phyloP scores from a whole-genome alignment of 2,329 filamentous ascomycete species.

The Lizonia empirigonia region DNA sequence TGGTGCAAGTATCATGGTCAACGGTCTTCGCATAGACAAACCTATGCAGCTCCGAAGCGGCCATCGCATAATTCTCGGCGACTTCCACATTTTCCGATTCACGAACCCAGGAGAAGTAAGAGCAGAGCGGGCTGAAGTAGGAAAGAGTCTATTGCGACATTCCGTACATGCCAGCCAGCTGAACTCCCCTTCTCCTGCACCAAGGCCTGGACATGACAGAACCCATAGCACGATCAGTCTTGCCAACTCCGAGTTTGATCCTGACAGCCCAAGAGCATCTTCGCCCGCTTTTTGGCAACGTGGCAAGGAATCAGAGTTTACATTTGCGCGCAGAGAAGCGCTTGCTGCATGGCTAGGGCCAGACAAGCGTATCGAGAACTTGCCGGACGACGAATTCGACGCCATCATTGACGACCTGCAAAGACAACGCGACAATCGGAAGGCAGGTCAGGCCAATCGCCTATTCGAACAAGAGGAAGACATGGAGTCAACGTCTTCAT shows the following conservation, averaged over 20 bases:
- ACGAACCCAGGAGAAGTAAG: conserved; percentile 96
- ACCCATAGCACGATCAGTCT: conserved; percentile 69
- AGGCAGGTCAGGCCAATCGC: conserved; percentile 63
- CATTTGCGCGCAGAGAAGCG: conserved; percentile 90
- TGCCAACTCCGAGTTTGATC: conserved; percentile 75
- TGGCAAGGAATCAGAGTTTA: conserved; percentile 90
- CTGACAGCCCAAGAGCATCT: conserved; percentile 73
- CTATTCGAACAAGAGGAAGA: conserved; percentile 75
- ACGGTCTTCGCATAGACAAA: conserved; percentile 86
- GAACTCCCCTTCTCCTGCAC: conserved; percentile 67
- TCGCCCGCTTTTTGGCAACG: conserved; percentile 73
- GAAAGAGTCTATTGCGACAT: conserved; percentile 79
- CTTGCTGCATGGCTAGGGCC: conserved; percentile 86
- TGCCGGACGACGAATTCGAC: conserved; percentile 94
- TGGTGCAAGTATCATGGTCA: conserved; percentile 97
- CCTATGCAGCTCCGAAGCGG: conserved; percentile 87
- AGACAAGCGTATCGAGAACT: conserved; percentile 86
- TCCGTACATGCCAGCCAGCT: conserved; percentile 71
- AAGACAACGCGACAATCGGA: conserved; percentile 81
- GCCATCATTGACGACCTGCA: conserved; percentile 93
- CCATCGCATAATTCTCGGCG: conserved; percentile 91
- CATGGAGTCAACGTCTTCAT: conserved; percentile 85
- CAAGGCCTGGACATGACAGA: conserved; percentile 73
- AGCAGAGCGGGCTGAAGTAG: conserved; percentile 84
- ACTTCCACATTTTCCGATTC: conserved; percentile 98